Conservation (phyloP, 164 flowering plant species). For the Platanus orientalis region DNA sequence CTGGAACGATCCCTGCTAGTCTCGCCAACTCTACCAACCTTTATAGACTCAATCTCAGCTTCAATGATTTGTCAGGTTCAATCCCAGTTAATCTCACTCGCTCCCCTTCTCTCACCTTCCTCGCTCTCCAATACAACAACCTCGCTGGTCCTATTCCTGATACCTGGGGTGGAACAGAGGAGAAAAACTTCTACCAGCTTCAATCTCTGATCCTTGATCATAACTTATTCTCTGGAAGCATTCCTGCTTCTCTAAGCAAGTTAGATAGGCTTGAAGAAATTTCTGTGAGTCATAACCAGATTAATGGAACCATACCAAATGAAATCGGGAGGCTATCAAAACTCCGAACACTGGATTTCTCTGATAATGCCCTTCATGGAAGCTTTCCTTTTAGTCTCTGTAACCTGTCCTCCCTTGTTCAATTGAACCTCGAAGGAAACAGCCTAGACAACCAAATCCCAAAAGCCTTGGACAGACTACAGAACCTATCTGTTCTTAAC, state of each 20-base stretch:
- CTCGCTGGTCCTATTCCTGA: slow-evolving; percentile 73
- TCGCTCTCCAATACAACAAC: slow-evolving; percentile 71
- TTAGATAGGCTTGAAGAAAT: slow-evolving; percentile 45
- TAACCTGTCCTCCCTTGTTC: slow-evolving; percentile 41
- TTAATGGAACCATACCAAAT: slow-evolving; percentile 54
- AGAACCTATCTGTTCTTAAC: slow-evolving; percentile 42
- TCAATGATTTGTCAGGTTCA: slow-evolving; percentile 56
- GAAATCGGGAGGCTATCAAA: slow-evolving; percentile 43
- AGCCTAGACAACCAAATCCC: slow-evolving; percentile 43
- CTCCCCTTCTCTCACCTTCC: slow-evolving; percentile 50
- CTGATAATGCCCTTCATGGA: slow-evolving; percentile 55
- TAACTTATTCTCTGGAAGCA: slow-evolving; percentile 46
- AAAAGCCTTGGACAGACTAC: slow-evolving; percentile 28
- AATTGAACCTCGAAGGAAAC: slow-evolving; percentile 45
- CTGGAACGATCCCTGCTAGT: slow-evolving; percentile 60
- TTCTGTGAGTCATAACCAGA: slow-evolving; percentile 45
- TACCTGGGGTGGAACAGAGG: slow-evolving; percentile 37
- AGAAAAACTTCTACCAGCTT: slow-evolving; percentile 42
- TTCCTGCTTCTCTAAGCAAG: slow-evolving; percentile 51
- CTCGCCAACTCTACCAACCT: slow-evolving; percentile 56
- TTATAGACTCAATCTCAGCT: slow-evolving; percentile 72
- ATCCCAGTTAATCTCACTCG: slow-evolving; percentile 51
- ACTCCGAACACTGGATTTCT: slow-evolving; percentile 55
- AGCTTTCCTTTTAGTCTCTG: slow-evolving; percentile 41
- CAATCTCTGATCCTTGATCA: slow-evolving; percentile 49